Evolutionary conservation across 108 stramenopile genomes (phyloP).

Genomic region (Fistulifera pelliculosa): DNA sequence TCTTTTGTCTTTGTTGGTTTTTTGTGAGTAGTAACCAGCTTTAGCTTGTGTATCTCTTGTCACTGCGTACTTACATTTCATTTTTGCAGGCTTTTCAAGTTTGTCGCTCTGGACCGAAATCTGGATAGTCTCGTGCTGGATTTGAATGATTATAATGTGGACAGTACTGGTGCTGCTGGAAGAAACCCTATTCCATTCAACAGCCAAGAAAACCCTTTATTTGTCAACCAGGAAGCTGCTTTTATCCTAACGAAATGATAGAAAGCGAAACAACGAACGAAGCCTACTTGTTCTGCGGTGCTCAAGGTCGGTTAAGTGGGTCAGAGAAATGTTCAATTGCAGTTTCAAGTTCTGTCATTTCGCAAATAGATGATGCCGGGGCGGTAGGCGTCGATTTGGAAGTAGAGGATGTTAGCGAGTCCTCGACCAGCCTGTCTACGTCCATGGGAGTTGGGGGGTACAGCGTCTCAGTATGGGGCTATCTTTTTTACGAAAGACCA

Average conservation of each 20-base stretch:
- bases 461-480: constrained; percentile 50
- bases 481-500: constrained; percentile 47
- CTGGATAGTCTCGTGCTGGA: constrained; percentile 30
- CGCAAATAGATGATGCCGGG: constrained; percentile 25
- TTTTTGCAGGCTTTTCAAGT: constrained; percentile 15
- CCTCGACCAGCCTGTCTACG: constrained; percentile 19
- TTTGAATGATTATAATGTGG: constrained; percentile 51
- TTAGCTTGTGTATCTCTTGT: too few relatives aligned
- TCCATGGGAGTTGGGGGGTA: constrained; percentile 10
- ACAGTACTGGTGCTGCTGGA: constrained; percentile 18
- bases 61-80: too few relatives aligned
- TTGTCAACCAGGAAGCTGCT: constrained; percentile 61
- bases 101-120: constrained; percentile 22
- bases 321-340: constrained; percentile 17
- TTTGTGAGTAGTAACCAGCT: constrained; percentile 25
- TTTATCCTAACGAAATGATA: constrained; percentile 16
- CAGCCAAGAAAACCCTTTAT: constrained; percentile 20
- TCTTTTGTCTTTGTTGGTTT: constrained; percentile 59
- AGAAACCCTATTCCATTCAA: constrained; percentile 73
- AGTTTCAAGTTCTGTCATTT: constrained; percentile 23
- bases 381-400: constrained; percentile 6
- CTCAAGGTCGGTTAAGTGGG: constrained; percentile 15
- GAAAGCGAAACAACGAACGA: constrained; percentile 25
- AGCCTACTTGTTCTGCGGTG: constrained; percentile 49
- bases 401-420: constrained; percentile 11